Percentiles rank a stretch among this genome's conserved stretches.
These are phyloP conservation scores for Pichia scutulata DNA, from an alignment of 805 yeast genomes.

Conservation along the genomic window DNA sequence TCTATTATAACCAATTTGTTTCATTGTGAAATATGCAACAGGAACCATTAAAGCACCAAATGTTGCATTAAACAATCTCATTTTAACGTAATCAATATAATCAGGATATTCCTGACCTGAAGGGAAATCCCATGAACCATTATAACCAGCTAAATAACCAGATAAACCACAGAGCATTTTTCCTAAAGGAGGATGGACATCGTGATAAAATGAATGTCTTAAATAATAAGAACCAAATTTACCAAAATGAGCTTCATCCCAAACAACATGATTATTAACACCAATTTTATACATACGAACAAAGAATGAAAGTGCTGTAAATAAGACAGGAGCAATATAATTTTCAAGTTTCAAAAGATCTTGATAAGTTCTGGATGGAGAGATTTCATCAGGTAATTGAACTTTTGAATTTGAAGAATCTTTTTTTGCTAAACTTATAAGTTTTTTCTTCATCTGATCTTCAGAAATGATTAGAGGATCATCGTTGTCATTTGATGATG, in stretches of 20 bases:
- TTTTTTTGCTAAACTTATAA: constrained; percentile 22
- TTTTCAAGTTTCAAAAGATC: constrained; percentile 21
- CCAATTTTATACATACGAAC: constrained; percentile 73
- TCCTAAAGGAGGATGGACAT: constrained; percentile 84
- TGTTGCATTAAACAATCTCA: constrained; percentile 82
- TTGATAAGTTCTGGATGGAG: constrained; percentile 9
- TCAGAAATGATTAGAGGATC: constrained; percentile 16
- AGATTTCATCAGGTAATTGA: constrained; percentile 11
- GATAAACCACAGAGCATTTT: constrained; percentile 73
- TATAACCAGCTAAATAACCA: constrained; percentile 76
- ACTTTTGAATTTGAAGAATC: constrained; percentile 1
- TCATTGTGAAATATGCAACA: constrained; percentile 73
- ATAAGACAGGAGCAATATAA: constrained; percentile 45
- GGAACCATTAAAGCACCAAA: constrained; percentile 85
- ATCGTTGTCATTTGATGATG: neutral
- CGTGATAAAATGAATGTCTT: constrained; percentile 74
- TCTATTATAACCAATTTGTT: constrained; percentile 63
- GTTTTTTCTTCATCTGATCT: constrained; percentile 25
- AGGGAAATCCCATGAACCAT: constrained; percentile 84
- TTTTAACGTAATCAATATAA: constrained; percentile 67
- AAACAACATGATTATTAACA: constrained; percentile 68
- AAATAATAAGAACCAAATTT: constrained; percentile 77
- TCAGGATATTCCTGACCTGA: constrained; percentile 75
- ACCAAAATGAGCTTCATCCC: constrained; percentile 98
- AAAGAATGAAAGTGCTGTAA: constrained; percentile 63